Percentiles rank a stretch among this genome's conserved stretches.
phyloP scores from a whole-genome alignment of 2,329 filamentous ascomycete genomes.

The Endothia cerciana region DNA sequence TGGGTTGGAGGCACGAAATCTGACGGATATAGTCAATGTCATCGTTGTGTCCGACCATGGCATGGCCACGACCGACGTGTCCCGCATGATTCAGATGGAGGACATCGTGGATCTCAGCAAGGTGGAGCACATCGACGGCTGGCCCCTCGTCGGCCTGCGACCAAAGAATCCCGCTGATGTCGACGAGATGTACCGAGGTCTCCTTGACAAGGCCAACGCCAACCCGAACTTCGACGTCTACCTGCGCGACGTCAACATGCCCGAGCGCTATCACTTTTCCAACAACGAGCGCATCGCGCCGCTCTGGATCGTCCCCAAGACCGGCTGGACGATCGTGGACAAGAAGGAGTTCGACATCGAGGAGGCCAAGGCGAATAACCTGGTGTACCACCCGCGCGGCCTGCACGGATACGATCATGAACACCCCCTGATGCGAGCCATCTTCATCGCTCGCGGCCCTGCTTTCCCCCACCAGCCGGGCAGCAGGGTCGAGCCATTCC shows the following conservation, averaged over 20 bases:
- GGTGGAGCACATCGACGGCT: conserved; percentile 87
- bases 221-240: conserved; percentile 84
- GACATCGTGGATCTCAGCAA: conserved; percentile 79
- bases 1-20: conserved; percentile 78
- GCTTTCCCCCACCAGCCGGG: conserved; percentile 87
- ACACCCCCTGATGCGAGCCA: conserved; percentile 92
- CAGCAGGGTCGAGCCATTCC: conserved; percentile 78
- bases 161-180: conserved; percentile 73
- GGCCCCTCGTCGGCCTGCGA: conserved; percentile 88
- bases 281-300: conserved; percentile 90
- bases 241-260: conserved; percentile 85
- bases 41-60: conserved; percentile 97
- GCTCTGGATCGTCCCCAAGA: conserved; percentile 89
- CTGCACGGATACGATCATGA: conserved; percentile 95
- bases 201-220: conserved; percentile 58
- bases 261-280: conserved; percentile 87
- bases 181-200: conserved; percentile 65
- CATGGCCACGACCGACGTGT: conserved; percentile 89
- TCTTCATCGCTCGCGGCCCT: conserved; percentile 89
- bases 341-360: conserved; percentile 77
- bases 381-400: conserved; percentile 78
- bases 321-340: conserved; percentile 89
- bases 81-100: conserved; percentile 84
- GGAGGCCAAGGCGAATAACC: conserved; percentile 64
- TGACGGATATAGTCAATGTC: conserved; percentile 89